Base-by-base conservation (phyloP, 495 filamentous ascomycete species). In the Penicillium antarcticum region DNA sequence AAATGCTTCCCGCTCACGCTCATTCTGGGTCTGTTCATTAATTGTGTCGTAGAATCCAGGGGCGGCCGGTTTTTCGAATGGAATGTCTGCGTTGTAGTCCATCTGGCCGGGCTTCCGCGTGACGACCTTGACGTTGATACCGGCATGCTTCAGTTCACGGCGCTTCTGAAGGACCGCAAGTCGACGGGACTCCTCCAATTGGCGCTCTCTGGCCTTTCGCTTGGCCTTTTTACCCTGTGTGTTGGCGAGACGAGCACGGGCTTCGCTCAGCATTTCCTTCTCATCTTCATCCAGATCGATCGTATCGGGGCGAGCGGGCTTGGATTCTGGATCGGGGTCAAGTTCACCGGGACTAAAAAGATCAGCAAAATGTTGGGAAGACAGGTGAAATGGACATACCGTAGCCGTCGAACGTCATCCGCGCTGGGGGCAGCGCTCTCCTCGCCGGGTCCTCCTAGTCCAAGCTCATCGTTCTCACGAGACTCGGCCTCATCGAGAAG, bases 221-320 rank as follows among this genome's bases (percentile, higher is more conserved):
- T 98, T 98, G 5, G 94, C 95, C 77, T 98, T 98, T 74, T 98
- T 97, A 66, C 94, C 94, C 68, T 97, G 92, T 31, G 92, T 97
- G 60, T 98, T 98, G 33, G 95, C 94, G 48, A 98, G 75, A 71
- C 94, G 87, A 49, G 94, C 94, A 60, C 94, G 88, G 45, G 94
- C 94, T 71, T 98, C 94, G 67, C 91, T 96, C 58, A 98, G 73
- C 94, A 97, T 97, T 66, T 97, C 95, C 74, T 97, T 97, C 68
- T 98, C 95, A 63, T 97, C 94, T 73, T 98, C 94, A 62, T 98
- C 94, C 48, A 98, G 80, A 70, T 98, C 94, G 64, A 97, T 92
- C 2, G 95, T 96, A 64, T 98, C 94, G 36, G 94, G 95, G 24
- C 91, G 82, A n/a, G 94, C 94, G 26, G 95, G 94, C 65, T 96